These are phyloP conservation scores for Kernera saxatilis DNA, from an alignment of 345 rosid species.

Conservation along the genomic window DNA sequence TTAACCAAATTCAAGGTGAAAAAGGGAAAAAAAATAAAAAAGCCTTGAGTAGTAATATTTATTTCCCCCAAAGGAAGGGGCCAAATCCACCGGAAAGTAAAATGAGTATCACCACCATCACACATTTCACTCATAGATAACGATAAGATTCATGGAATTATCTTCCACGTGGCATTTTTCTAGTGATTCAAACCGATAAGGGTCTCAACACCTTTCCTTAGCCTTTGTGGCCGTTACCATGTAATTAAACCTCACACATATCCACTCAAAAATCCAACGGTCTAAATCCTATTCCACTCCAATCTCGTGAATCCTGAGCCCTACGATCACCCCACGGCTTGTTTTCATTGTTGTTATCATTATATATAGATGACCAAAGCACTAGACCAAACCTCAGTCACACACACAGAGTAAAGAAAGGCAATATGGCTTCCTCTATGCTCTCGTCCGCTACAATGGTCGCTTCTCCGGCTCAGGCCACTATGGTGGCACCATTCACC, in stretches of 20 bases:
- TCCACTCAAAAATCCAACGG: constrained; percentile 38
- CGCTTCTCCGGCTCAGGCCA: constrained; percentile 43
- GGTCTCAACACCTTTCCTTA: constrained; percentile 26
- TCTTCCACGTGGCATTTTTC: constrained; percentile 22
- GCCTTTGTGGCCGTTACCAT: constrained; percentile 20
- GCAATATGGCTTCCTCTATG: constrained; percentile 52
- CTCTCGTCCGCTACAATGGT: constrained; percentile 46
- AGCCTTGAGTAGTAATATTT: not conserved
- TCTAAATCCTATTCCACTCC: not conserved
- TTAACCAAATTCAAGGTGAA: not conserved
- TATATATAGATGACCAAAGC: constrained; percentile 33
- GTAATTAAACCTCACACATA: constrained; percentile 11
- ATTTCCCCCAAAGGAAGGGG: not conserved
- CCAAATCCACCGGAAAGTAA: not conserved
- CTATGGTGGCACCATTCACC: constrained; percentile 50
- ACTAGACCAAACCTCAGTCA: not conserved
- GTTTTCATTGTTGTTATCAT: constrained; percentile 2
- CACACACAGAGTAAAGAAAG: not conserved
- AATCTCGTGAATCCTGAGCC: constrained; percentile 18
- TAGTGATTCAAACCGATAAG: constrained; percentile 17
- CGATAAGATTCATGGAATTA: constrained; percentile 29
- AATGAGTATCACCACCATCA: constrained; percentile 18
- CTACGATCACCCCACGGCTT: constrained; percentile 18
- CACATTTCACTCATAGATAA: constrained; percentile 24
- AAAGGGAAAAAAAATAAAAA: not conserved